Percentiles rank a stretch among this genome's conserved stretches.
These are phyloP conservation scores for Globisporangium spiculum DNA, from an alignment of 352 stramenopile species.

Conservation along the genomic window DNA sequence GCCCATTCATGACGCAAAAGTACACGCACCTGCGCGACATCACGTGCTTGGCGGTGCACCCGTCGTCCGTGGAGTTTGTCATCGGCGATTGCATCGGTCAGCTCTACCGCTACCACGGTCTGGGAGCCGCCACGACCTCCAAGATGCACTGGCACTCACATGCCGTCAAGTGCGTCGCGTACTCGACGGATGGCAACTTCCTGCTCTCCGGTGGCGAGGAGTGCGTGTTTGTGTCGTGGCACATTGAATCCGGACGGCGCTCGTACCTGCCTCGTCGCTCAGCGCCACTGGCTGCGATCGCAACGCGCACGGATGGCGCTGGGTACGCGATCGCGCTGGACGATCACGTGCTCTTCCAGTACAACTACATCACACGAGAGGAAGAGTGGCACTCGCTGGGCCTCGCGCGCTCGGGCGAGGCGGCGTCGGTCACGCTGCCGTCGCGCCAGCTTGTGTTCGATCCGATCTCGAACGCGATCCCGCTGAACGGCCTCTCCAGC, in stretches of 20 bases:
- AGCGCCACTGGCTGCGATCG: slow-evolving; percentile 52
- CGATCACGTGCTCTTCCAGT: slow-evolving; percentile 78
- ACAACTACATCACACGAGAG: slow-evolving; percentile 75
- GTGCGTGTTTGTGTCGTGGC: slow-evolving; percentile 85
- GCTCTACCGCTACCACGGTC: slow-evolving; percentile 53
- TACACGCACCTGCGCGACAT: slow-evolving; percentile 48
- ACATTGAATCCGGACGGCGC: slow-evolving; percentile 71
- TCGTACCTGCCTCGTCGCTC: slow-evolving; percentile 79
- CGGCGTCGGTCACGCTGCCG: slow-evolving; percentile 39
- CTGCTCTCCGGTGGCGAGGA: slow-evolving; percentile 84
- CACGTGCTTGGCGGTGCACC: slow-evolving; percentile 59
- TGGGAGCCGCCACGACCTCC: slow-evolving; percentile 23
- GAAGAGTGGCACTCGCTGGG: slow-evolving; percentile 73
- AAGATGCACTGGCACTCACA: slow-evolving; percentile 89
- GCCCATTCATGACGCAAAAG: slow-evolving; percentile 35
- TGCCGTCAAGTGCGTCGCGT: slow-evolving; percentile 63
- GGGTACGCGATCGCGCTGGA: slow-evolving; percentile 65
- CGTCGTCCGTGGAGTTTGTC: slow-evolving; percentile 48
- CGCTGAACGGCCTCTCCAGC: slow-evolving; percentile 60
- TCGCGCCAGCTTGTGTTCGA: slow-evolving; percentile 60
- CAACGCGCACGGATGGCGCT: slow-evolving; percentile 42
- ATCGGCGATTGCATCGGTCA: slow-evolving; percentile 65
- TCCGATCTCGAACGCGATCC: slow-evolving; percentile 51
- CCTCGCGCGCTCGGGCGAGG: slow-evolving; percentile 50
- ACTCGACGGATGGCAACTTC: slow-evolving; percentile 74